Base-by-base conservation (phyloP, 129 eudicot genomes). In the Chrysanthemum seticuspe region DNA sequence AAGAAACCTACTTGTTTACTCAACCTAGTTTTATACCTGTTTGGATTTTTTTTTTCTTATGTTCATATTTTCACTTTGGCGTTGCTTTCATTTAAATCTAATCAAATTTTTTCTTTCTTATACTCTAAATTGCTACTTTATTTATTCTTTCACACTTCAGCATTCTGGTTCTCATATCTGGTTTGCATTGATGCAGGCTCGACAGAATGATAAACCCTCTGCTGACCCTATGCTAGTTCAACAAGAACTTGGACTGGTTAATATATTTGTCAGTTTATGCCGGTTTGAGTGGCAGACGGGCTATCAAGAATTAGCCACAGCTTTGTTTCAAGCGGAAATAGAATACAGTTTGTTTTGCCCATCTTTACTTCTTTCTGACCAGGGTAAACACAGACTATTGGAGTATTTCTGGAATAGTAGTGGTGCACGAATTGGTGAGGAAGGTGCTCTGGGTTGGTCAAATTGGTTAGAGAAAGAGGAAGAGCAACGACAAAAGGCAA, bases 271-370 rank as follows among this genome's bases (percentile, higher is more conserved):
- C 51, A 75, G 91, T 72, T 87, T 95, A 59, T 95, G 99, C 68
- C 83, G 93, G 79, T 87, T 95, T 53, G 99, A 95, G 88, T 95
- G 99, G 99, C 91, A 90, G 70, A 76, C 96, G 15, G 99, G 99
- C 63, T 83, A 88, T 81, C 96, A 80, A 65, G 99, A 95, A 84
- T 85, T 95, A 76, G 96, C 94, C 52, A 94, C 97, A 78, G 97
- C 97, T 73, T 83, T 94, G 62, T 85, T 95, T 75, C 99, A 95
- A 85, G 94, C 97, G 3, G 88, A 86, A 80, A 81, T 95, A 55
- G 99, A 95, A 67, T 90, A 95, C 81, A 73, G 88, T 78, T 83
- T 88, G 77, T 95, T 95, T 78, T 86, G 78, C 60, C 97, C 92
- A 67, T 85, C 99, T 68, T 80, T 94, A 80, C 89, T 80, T 82